Conservation (phyloP, 208 protist genomes). For the Porcisia deanei region DNA sequence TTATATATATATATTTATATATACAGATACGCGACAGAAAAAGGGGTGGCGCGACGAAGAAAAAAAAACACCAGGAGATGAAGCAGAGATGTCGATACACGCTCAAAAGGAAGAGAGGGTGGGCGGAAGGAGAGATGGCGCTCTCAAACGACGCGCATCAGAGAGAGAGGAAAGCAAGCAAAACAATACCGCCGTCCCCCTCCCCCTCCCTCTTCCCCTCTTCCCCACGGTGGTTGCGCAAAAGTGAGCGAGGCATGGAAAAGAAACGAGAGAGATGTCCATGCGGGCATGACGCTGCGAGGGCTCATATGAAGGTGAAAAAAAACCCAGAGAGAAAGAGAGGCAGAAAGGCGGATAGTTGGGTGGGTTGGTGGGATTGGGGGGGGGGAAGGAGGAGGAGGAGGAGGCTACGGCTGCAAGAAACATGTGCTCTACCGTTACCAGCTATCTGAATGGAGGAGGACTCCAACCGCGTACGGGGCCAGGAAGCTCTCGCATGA, state of each 20-base stretch:
- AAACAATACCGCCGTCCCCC: background rate
- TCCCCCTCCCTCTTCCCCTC: background rate
- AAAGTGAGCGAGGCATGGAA: background rate
- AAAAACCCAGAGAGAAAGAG: slow-evolving; percentile 16
- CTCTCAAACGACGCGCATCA: background rate
- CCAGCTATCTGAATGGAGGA: slow-evolving; percentile 12
- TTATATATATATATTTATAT: slow-evolving; percentile 8
- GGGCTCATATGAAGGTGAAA: background rate
- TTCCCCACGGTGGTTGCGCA: background rate
- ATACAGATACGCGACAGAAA: background rate
- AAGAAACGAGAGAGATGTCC: too few species aligned
- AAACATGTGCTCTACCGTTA: background rate
- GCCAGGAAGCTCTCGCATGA: slow-evolving; percentile 65
- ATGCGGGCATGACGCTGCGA: too few species aligned
- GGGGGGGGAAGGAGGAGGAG: too few species aligned
- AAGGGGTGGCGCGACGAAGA: too few species aligned
- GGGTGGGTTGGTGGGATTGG: too few species aligned
- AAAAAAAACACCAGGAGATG: too few species aligned
- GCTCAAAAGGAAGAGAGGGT: too few species aligned
- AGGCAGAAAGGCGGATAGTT: background rate
- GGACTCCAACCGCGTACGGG: slow-evolving; percentile 50
- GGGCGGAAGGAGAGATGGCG: too few species aligned
- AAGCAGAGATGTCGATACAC: too few species aligned
- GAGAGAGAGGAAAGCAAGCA: background rate
- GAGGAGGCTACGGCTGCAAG: too few species aligned